Evolutionary conservation across 2,329 filamentous ascomycete species (phyloP), one percentile per base, ranked within the genome.

Genomic region (Alternaria tenuissima): DNA sequence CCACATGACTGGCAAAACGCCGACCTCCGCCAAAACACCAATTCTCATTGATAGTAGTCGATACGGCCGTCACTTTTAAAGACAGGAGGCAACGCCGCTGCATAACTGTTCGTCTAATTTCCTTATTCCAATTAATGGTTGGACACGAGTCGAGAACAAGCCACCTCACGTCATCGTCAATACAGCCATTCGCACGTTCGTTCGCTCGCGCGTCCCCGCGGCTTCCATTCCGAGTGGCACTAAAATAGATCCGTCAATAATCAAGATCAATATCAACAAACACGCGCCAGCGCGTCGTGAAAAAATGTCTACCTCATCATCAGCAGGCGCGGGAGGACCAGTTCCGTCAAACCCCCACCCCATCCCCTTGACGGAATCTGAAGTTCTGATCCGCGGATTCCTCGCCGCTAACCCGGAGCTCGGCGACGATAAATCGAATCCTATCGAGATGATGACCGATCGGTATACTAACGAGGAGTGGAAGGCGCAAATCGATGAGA

Each of bases 391-490:
- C 52, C 71, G 67, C 53, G 69, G 72, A 22, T 76, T 75, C 60
- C 65, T 81, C 3, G 67, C 79, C 52, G 67, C 67, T 20, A 71
- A 76, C 52, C 74, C 75, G 22, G 63, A 65, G 53, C 58, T 78
- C 28, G 69, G 73, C 55, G 69, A 75, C 57, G 56, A 67, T 30
- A 68, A 67, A 42, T 66, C 72, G 22, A 73, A 73, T 8, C 61
- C 72, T 9, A 65, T 76, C 20, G 63, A 70, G 38, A 62, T 74
- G 47, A 78, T 79, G 78, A 80, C 79, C 8, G 78, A 77, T 57
- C 73, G 79, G 55, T 82, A 81, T 61, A 82, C 81, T n/a, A 78
- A 82, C 61, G 68, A 71, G 28, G 80, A 83, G 68, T 83, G 81
- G 81, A 74, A 74, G 28, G 67, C 67, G 49, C 78, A 81, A 57